Percentiles rank a stretch among this genome's conserved stretches.
Conservation (phyloP, 2,329 filamentous ascomycete species). For the Eutypa lata region DNA sequence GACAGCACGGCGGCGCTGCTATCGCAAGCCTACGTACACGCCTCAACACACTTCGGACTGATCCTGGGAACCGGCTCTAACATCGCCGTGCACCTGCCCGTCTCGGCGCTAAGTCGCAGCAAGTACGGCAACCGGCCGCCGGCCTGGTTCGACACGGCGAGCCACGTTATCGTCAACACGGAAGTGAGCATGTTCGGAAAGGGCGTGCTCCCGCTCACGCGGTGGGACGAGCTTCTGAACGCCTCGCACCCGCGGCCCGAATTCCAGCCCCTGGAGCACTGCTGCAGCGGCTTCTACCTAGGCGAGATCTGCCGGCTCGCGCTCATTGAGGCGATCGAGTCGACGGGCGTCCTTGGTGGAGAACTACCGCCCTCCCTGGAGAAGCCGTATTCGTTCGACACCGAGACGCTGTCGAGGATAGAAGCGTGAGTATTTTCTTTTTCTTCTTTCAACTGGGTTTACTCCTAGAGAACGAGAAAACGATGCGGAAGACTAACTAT, state of each 20-base stretch:
- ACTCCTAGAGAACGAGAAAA: background rate
- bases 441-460: background rate
- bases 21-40: conserved; percentile 58
- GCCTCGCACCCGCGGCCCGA: conserved; percentile 43
- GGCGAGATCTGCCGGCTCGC: conserved; percentile 61
- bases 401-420: conserved; percentile 56
- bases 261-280: conserved; percentile 38
- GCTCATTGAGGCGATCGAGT: conserved; percentile 56
- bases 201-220: conserved; percentile 55
- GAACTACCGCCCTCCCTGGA: conserved; percentile 51
- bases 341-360: conserved; percentile 53
- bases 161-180: conserved; percentile 64
- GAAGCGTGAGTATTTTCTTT: conserved; percentile 46
- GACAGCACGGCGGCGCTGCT: conserved; percentile 65
- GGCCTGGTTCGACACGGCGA: conserved; percentile 55
- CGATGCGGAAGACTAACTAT: background rate
- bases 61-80: conserved; percentile 68
- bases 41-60: conserved; percentile 59
- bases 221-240: conserved; percentile 57
- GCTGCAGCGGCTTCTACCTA: conserved; percentile 64
- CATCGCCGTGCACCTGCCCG: conserved; percentile 61
- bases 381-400: conserved; percentile 55
- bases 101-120: conserved; percentile 48
- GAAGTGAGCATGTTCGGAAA: conserved; percentile 66
- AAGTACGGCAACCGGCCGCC: conserved; percentile 57